Evolutionary conservation across 805 yeast species (phyloP).

Genomic region (Candida pini): DNA sequence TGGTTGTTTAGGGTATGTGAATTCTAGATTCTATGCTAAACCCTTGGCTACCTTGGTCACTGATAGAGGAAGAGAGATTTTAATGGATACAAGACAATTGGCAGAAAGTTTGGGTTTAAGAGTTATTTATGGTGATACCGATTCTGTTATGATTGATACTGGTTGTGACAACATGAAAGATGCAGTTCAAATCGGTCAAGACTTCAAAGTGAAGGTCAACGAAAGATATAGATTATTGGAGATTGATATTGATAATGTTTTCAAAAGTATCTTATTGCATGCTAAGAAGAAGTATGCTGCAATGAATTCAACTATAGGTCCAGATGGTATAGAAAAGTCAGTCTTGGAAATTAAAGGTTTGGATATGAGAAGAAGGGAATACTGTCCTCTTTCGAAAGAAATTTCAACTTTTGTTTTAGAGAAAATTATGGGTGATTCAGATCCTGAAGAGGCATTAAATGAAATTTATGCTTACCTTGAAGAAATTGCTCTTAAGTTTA

Average conservation of each 20-base stretch:
- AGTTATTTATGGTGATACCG: slow-evolving; percentile 97
- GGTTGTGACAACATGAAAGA: slow-evolving; percentile 63
- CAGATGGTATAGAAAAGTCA: slow-evolving; percentile 49
- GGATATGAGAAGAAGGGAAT: slow-evolving; percentile 96
- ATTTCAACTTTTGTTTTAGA: slow-evolving; percentile 71
- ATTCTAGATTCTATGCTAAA: slow-evolving; percentile 90
- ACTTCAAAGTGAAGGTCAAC: slow-evolving; percentile 80
- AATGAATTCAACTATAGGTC: slow-evolving; percentile 46
- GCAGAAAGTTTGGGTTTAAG: slow-evolving; percentile 80
- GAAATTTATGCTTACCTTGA: slow-evolving; percentile 71
- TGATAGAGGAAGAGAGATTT: slow-evolving; percentile 89
- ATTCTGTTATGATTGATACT: slow-evolving; percentile 97
- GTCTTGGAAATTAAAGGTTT: slow-evolving; percentile 88
- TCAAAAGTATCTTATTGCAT: slow-evolving; percentile 75
- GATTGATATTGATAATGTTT: slow-evolving; percentile 92
- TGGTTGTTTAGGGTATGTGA: slow-evolving; percentile 92
- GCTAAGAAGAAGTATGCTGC: slow-evolving; percentile 99
- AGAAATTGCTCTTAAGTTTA: slow-evolving; percentile 50
- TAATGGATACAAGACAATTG: slow-evolving; percentile 85
- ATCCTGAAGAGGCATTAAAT: slow-evolving; percentile 68
- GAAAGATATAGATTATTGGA: slow-evolving; percentile 83
- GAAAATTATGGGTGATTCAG: slow-evolving; percentile 64
- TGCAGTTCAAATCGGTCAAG: slow-evolving; percentile 77
- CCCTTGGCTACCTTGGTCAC: slow-evolving; percentile 96
- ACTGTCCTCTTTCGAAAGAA: slow-evolving; percentile 87